A percentile compares a stretch with the other conserved stretches of the same genome.
These are phyloP conservation scores for Geotrichum restrictum DNA, from an alignment of 1,139 yeast genomes.

Conservation along the genomic window DNA sequence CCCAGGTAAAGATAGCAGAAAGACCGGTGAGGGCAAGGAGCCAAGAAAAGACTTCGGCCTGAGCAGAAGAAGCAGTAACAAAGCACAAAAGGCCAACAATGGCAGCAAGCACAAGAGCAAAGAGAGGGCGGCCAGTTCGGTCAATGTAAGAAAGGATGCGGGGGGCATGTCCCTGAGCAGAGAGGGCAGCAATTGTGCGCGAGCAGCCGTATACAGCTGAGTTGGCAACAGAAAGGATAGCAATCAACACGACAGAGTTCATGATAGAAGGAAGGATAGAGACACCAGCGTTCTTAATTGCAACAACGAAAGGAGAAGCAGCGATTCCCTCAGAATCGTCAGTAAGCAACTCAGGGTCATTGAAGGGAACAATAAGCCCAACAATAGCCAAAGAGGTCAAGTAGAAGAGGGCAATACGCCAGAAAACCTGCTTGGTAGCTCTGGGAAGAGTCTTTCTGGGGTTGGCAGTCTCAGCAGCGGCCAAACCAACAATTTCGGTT, in stretches of 20 bases:
- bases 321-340: conserved; percentile 50
- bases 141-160: conserved; percentile 67
- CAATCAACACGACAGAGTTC: conserved; percentile 66
- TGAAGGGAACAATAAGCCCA: conserved; percentile 63
- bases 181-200: conserved; percentile 75
- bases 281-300: conserved; percentile 56
- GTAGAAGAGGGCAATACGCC: conserved; percentile 68
- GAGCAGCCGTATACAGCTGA: conserved; percentile 76
- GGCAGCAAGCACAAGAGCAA: conserved; percentile 56
- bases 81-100: conserved; percentile 65
- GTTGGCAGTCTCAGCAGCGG: conserved; percentile 75
- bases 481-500: conserved; percentile 72
- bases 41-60: conserved; percentile 73
- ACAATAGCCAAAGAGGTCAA: conserved; percentile 55
- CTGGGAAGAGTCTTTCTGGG: conserved; percentile 63
- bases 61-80: conserved; percentile 59
- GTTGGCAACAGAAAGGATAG: conserved; percentile 72
- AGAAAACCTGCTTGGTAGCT: conserved; percentile 66
- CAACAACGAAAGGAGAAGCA: conserved; percentile 74
- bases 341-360: conserved; percentile 47
- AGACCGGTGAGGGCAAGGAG: conserved; percentile 77
- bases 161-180: conserved; percentile 81
- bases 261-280: conserved; percentile 62
- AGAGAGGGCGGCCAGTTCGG: conserved; percentile 67
- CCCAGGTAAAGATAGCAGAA: conserved; percentile 82